Percentiles rank a stretch among this genome's conserved stretches.
Conservation (phyloP, 805 yeast genomes). For the Ogataea neopini region DNA sequence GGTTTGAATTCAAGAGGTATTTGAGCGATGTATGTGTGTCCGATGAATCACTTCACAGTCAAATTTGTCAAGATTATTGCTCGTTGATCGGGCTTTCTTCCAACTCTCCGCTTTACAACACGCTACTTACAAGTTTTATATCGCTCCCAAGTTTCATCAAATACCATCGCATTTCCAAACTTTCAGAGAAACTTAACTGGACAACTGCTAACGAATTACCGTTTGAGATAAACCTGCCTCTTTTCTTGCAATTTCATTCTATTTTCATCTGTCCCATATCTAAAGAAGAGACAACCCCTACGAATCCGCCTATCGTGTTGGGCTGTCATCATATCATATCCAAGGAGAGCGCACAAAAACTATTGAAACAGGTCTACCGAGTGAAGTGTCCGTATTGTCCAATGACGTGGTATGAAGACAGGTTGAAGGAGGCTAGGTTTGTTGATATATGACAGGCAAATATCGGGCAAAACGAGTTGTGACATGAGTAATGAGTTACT, state of each 20-base stretch:
- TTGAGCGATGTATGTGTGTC: constrained; percentile 9
- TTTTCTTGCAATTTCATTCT: constrained; percentile 56
- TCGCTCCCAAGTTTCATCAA: constrained; percentile 56
- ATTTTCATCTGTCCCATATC: constrained; percentile 72
- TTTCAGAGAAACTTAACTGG: constrained; percentile 48
- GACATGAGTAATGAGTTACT: too few relatives aligned
- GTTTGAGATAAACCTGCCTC: constrained; percentile 59
- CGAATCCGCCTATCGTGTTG: constrained; percentile 55
- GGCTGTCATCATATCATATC: constrained; percentile 53
- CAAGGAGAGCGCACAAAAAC: constrained; percentile 49
- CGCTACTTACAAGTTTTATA: constrained; percentile 52
- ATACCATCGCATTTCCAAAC: constrained; percentile 42
- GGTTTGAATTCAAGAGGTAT: constrained; percentile 11
- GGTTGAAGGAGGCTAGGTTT: constrained; percentile 42
- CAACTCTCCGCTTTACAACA: constrained; percentile 53
- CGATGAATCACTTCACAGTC: constrained; percentile 22
- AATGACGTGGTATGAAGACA: constrained; percentile 5
- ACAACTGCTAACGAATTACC: constrained; percentile 60
- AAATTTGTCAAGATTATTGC: constrained; percentile 51
- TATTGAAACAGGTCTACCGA: constrained; percentile 40
- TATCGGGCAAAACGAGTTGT: background rate
- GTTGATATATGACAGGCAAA: constrained; percentile 28
- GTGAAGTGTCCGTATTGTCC: constrained; percentile 78
- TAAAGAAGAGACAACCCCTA: constrained; percentile 60
- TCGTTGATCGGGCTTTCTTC: constrained; percentile 47